A percentile compares a stretch with the other conserved stretches of the same genome.
Evolutionary conservation across 1,284 basidiomycete genomes (phyloP).

Genomic region (Fomitopsis betulina): DNA sequence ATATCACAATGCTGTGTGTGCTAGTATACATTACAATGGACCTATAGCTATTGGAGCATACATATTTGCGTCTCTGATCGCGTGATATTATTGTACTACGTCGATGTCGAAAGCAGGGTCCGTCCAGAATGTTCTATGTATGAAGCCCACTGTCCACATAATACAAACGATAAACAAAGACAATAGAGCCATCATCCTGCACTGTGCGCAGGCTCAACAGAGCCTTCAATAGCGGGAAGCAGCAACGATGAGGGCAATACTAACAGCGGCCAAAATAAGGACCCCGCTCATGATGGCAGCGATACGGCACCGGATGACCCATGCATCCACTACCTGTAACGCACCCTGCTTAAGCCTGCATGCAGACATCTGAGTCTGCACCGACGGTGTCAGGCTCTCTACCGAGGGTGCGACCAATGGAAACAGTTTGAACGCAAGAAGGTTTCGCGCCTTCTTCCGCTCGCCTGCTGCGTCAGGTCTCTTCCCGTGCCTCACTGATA

Average conservation of each 20-base stretch:
- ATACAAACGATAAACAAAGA: neutral
- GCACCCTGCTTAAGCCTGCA: constrained; percentile 15
- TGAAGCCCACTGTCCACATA: neutral
- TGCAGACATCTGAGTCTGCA: constrained; percentile 12
- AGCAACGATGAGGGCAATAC: constrained; percentile 36
- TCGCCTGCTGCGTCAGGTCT: neutral
- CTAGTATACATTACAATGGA: constrained; percentile 3
- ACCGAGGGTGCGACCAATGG: constrained; percentile 21
- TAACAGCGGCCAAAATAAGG: constrained; percentile 30
- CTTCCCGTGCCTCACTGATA: constrained; percentile 25
- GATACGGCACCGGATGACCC: constrained; percentile 42
- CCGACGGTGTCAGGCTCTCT: constrained; percentile 20
- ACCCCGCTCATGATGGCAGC: constrained; percentile 40
- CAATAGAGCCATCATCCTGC: too few relatives aligned
- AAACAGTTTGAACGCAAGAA: constrained; percentile 13
- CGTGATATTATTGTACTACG: neutral
- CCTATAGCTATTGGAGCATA: constrained; percentile 1
- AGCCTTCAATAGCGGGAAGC: constrained; percentile 4
- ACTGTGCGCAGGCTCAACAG: neutral
- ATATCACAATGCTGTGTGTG: constrained; percentile 11
- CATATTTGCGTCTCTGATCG: neutral
- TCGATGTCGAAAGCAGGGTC: neutral
- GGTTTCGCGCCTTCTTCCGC: neutral
- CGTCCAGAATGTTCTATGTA: neutral
- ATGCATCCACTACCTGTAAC: constrained; percentile 28